Evolutionary conservation across 345 rosid species (phyloP).

Genomic region (Eucalyptus urophylla): DNA sequence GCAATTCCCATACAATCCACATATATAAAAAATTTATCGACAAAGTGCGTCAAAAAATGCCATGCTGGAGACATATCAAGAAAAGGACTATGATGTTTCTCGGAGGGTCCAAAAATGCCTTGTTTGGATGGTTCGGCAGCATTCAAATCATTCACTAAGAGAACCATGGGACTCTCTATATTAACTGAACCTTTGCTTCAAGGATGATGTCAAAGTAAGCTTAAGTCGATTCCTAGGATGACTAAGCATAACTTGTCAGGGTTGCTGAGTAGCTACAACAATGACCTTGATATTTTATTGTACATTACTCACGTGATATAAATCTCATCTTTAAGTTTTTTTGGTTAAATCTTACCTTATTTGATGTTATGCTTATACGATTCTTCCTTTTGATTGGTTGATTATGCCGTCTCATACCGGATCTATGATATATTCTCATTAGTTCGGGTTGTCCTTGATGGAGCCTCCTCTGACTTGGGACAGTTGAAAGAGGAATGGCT

Average conservation of each 20-base stretch:
- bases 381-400: background rate
- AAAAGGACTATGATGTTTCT: background rate
- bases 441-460: background rate
- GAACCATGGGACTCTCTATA: background rate
- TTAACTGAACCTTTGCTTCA: background rate
- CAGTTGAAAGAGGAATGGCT: background rate
- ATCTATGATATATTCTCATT: background rate
- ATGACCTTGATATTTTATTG: background rate
- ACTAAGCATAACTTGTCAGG: background rate
- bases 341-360: background rate
- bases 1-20: background rate
- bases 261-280: background rate
- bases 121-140: background rate
- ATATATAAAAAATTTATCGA: background rate
- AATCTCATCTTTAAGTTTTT: background rate
- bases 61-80: background rate
- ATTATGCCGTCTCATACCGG: background rate
- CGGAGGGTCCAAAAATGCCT: background rate
- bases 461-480: background rate
- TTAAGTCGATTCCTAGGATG: background rate
- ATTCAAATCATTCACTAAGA: background rate
- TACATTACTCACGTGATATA: background rate
- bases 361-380: background rate
- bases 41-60: background rate
- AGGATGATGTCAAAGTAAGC: background rate